phyloP scores from a whole-genome alignment of 257 asterid species.

The Solanum habrochaites region DNA sequence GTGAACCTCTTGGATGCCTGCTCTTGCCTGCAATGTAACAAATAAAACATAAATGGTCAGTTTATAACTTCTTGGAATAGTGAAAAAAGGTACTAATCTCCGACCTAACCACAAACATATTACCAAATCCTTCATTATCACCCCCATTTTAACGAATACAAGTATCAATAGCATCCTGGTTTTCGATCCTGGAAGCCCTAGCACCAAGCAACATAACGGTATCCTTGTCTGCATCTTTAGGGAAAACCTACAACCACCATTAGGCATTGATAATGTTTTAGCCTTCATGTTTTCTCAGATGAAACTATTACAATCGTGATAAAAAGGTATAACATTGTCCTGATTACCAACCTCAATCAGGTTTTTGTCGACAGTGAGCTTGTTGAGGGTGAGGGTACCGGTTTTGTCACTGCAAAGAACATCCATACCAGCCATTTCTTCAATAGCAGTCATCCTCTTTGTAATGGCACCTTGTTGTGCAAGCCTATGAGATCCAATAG shows the following conservation, averaged over 20 bases:
- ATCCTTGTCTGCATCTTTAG: slow-evolving; percentile 36
- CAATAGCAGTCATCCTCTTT: slow-evolving; percentile 94
- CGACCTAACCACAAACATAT: not conserved
- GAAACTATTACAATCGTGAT: not conserved
- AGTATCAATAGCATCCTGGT: slow-evolving; percentile 91
- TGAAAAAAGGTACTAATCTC: not conserved
- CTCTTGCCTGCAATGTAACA: slow-evolving; percentile 49
- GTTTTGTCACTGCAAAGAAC: slow-evolving; percentile 94
- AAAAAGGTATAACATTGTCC: not conserved
- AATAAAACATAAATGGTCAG: not conserved
- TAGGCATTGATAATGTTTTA: not conserved
- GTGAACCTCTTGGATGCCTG: slow-evolving; percentile 68
- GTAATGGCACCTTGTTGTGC: slow-evolving; percentile 95
- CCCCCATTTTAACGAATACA: slow-evolving; percentile 64
- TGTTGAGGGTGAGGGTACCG: slow-evolving; percentile 84
- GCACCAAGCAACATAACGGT: slow-evolving; percentile 48
- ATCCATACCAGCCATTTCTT: slow-evolving; percentile 96
- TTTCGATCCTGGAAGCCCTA: slow-evolving; percentile 73
- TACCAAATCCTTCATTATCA: slow-evolving; percentile 77
- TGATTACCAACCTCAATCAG: slow-evolving; percentile 42
- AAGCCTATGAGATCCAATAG: slow-evolving; percentile 81
- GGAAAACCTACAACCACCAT: slow-evolving; percentile 24
- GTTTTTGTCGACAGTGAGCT: slow-evolving; percentile 66
- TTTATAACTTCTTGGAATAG: not conserved
- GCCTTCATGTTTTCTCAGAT: not conserved